These are phyloP conservation scores for Macadamia tetraphylla DNA, from an alignment of 164 flowering plant genomes.

Conservation along the genomic window DNA sequence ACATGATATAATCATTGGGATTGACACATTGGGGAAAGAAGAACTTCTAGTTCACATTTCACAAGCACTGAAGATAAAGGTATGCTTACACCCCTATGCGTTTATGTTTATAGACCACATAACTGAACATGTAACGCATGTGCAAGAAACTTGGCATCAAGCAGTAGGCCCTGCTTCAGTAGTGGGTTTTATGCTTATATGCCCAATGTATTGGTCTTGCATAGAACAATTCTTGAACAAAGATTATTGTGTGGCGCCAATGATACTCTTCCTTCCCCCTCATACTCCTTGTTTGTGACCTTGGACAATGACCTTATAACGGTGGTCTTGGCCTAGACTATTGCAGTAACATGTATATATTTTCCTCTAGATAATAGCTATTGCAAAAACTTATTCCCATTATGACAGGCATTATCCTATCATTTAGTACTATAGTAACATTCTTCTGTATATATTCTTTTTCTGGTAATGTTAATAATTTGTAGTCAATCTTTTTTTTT, in stretches of 20 bases:
- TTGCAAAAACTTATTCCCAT: too few species aligned
- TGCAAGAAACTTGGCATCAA: neutral
- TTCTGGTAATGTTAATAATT: too few species aligned
- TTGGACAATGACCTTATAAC: neutral
- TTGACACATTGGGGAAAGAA: constrained; percentile 84
- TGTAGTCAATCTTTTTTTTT: too few species aligned
- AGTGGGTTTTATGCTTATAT: neutral
- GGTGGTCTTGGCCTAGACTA: neutral
- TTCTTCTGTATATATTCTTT: too few species aligned
- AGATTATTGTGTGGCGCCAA: constrained; percentile 29
- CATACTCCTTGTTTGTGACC: neutral
- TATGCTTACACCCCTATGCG: constrained; percentile 10
- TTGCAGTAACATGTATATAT: too few species aligned
- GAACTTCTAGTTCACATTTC: constrained; percentile 68
- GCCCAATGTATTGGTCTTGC: too few species aligned
- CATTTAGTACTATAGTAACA: too few species aligned
- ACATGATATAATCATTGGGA: constrained; percentile 69
- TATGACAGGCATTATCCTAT: too few species aligned
- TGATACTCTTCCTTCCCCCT: neutral
- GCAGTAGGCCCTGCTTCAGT: too few species aligned
- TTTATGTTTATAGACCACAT: neutral
- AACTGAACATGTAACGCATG: neutral
- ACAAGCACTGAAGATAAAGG: constrained; percentile 56
- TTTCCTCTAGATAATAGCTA: too few species aligned
- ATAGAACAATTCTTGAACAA: constrained; percentile 12